Evolutionary conservation across 805 yeast species (phyloP).

Genomic region (Lachancea dasiensis): DNA sequence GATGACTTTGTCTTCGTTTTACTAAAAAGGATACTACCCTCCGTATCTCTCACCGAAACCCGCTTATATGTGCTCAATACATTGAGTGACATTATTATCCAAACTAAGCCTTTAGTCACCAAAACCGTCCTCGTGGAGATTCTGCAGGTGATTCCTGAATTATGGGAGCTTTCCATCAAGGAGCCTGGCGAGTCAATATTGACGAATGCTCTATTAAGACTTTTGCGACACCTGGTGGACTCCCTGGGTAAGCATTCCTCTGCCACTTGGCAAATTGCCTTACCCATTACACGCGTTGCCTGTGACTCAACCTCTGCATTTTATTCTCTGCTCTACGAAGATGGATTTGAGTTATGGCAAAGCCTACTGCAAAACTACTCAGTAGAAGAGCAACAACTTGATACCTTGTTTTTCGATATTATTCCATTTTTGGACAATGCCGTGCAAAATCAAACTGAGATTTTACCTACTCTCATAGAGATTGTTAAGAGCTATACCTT

Average conservation of each 20-base stretch:
- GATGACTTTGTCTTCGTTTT: constrained; percentile 45
- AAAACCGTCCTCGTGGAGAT: constrained; percentile 45
- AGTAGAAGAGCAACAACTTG: constrained; percentile 20
- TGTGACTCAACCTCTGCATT: constrained; percentile 56
- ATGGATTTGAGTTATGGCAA: constrained; percentile 83
- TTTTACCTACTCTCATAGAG: constrained; percentile 56
- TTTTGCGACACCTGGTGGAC: constrained; percentile 49
- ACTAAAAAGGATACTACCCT: constrained; percentile 42
- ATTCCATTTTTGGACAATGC: constrained; percentile 53
- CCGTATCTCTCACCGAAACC: constrained; percentile 60
- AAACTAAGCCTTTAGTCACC: constrained; percentile 59
- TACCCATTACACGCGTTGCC: constrained; percentile 57
- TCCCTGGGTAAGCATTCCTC: constrained; percentile 50
- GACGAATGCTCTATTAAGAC: constrained; percentile 47
- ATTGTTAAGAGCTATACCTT: constrained; percentile 60
- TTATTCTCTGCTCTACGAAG: constrained; percentile 64
- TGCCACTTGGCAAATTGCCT: constrained; percentile 47
- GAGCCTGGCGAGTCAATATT: constrained; percentile 35
- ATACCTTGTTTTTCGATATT: constrained; percentile 37
- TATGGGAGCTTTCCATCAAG: constrained; percentile 60
- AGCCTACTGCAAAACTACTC: constrained; percentile 61
- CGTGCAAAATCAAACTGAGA: constrained; percentile 66
- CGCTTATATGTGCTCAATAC: constrained; percentile 69
- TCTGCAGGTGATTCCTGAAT: constrained; percentile 54
- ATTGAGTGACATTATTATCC: constrained; percentile 53